Conservation (phyloP, 176 grass and related monocot genomes). For the Triticum turgidum region DNA sequence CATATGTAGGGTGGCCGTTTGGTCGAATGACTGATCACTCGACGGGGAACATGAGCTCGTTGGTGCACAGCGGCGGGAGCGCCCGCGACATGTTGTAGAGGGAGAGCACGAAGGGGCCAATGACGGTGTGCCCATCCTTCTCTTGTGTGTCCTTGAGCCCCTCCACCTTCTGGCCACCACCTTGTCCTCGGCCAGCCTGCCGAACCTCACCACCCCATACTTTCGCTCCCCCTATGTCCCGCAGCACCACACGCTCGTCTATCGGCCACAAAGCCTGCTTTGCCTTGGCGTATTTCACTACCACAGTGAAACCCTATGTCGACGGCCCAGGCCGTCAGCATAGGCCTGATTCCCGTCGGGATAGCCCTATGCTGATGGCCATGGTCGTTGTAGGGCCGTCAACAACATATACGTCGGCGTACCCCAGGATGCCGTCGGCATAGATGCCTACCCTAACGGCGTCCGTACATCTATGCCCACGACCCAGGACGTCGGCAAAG, state of each 20-base stretch:
- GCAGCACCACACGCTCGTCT: constrained; percentile 75
- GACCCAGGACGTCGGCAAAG: too few relatives aligned
- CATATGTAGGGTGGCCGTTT: too few relatives aligned
- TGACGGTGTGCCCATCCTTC: constrained; percentile 56
- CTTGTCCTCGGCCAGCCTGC: constrained; percentile 57
- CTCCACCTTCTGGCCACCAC: constrained; percentile 59
- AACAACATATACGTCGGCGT: too few relatives aligned
- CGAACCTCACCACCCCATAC: constrained; percentile 71
- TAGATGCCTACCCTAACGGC: too few relatives aligned
- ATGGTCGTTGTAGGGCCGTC: too few relatives aligned
- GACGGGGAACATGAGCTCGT: constrained; percentile 86
- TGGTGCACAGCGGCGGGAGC: constrained; percentile 73
- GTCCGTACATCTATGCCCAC: too few relatives aligned
- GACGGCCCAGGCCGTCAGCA: too few relatives aligned
- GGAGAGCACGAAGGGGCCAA: constrained; percentile 58
- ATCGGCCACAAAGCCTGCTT: constrained; percentile 66
- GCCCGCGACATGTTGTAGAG: constrained; percentile 84
- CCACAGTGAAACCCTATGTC: too few relatives aligned
- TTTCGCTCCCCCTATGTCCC: constrained; percentile 51
- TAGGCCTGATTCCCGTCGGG: too few relatives aligned
- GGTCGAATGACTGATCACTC: constrained; percentile 34
- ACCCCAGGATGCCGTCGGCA: too few relatives aligned
- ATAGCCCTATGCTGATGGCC: too few relatives aligned
- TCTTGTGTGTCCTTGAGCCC: constrained; percentile 65
- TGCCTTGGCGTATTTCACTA: constrained; percentile 46